These are phyloP conservation scores for Saccharum officinarum DNA, from an alignment of 176 grass and related monocot genomes.

Conservation along the genomic window DNA sequence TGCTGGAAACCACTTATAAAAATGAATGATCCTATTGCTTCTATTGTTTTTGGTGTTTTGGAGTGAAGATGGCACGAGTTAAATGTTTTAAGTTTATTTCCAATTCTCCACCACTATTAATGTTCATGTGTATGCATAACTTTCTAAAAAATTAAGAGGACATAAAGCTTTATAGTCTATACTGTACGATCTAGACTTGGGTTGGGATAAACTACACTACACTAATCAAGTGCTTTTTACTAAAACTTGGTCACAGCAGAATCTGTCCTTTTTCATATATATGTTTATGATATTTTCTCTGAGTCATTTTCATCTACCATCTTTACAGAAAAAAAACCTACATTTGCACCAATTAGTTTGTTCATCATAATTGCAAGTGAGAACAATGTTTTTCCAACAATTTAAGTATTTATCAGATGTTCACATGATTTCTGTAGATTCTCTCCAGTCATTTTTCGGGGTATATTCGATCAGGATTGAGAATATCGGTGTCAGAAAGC, in stretches of 20 bases:
- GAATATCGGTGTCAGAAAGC: slow-evolving; percentile 50
- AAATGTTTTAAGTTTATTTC: neutral
- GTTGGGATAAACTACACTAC: neutral
- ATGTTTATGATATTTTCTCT: neutral
- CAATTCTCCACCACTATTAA: neutral
- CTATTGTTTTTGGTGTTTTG: neutral
- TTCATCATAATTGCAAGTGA: neutral
- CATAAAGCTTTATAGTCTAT: neutral
- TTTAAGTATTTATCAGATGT: neutral
- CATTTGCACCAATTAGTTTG: neutral
- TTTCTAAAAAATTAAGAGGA: neutral
- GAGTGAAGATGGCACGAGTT: neutral
- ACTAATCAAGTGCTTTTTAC: slow-evolving; percentile 5
- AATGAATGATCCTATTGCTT: neutral
- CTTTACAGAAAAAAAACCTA: neutral
- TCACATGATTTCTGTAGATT: slow-evolving; percentile 31
- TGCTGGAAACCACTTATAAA: neutral
- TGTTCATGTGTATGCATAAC: neutral
- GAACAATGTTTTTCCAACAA: neutral
- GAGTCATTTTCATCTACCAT: neutral
- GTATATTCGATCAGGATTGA: slow-evolving; percentile 71
- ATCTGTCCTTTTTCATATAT: neutral
- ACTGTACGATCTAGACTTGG: neutral
- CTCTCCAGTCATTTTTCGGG: slow-evolving; percentile 63
- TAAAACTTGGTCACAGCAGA: neutral